phyloP scores from a whole-genome alignment of 345 rosid species.

The Erysimum cheiranthoides region DNA sequence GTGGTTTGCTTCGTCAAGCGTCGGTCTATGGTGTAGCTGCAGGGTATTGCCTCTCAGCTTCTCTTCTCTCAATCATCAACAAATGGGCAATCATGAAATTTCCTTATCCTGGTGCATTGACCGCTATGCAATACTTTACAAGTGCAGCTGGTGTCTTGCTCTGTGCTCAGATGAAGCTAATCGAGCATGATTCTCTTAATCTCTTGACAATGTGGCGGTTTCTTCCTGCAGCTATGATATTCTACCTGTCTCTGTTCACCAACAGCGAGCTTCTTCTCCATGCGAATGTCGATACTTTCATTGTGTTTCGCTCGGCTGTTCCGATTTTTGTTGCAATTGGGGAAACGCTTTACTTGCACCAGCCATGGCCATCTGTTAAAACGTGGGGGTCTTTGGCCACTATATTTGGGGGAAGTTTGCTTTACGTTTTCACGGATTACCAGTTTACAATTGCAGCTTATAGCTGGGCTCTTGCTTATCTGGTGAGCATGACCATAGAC shows the following conservation, averaged over 20 bases:
- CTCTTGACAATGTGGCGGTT: constrained; percentile 90
- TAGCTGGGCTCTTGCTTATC: constrained; percentile 90
- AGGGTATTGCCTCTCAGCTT: constrained; percentile 94
- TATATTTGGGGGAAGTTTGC: constrained; percentile 84
- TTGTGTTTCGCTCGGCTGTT: constrained; percentile 90
- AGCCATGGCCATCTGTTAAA: constrained; percentile 87
- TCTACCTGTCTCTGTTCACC: constrained; percentile 90
- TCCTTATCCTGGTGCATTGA: constrained; percentile 95
- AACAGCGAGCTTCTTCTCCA: constrained; percentile 97
- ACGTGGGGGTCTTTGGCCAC: constrained; percentile 85
- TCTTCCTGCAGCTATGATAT: constrained; percentile 91
- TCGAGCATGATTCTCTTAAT: constrained; percentile 76
- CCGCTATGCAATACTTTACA: constrained; percentile 90
- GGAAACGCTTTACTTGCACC: constrained; percentile 79
- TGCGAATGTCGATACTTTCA: constrained; percentile 96
- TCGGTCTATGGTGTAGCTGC: constrained; percentile 82
- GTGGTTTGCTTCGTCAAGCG: constrained; percentile 57
- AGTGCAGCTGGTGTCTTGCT: constrained; percentile 84
- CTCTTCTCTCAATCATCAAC: constrained; percentile 92
- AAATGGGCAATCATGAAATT: constrained; percentile 98
- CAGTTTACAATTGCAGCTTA: constrained; percentile 87
- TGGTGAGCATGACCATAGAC: constrained; percentile 92
- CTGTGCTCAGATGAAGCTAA: constrained; percentile 60
- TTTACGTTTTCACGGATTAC: constrained; percentile 87
- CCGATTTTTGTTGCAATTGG: constrained; percentile 95